phyloP scores from a whole-genome alignment of 2,329 filamentous ascomycete species.

The Cordyceps javanica region DNA sequence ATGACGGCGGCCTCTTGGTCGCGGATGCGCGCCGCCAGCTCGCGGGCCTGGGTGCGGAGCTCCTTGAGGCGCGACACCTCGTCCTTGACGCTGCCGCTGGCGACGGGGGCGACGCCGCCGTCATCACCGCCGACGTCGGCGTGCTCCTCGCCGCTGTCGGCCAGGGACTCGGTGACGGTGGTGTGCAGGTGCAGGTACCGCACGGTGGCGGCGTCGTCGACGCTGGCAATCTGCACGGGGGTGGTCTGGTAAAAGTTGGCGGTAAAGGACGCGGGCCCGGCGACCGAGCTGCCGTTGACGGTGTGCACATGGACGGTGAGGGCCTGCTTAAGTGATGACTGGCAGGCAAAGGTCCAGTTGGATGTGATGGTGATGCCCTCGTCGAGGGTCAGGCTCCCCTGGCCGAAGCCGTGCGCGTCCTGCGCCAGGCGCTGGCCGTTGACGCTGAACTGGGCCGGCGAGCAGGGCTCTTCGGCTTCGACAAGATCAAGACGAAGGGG shows the following conservation, averaged over 20 bases:
- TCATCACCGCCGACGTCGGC: not conserved
- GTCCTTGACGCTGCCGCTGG: slow-evolving; percentile 29
- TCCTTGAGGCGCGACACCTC: slow-evolving; percentile 40
- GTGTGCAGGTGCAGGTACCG: slow-evolving; percentile 18
- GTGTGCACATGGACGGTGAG: slow-evolving; percentile 38
- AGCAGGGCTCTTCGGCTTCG: slow-evolving; percentile 40
- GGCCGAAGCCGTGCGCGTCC: slow-evolving; percentile 33
- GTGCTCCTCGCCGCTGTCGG: slow-evolving; percentile 15
- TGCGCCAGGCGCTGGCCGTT: slow-evolving; percentile 38
- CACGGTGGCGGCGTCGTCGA: slow-evolving; percentile 35
- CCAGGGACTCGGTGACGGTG: slow-evolving; percentile 7
- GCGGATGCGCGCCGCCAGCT: slow-evolving; percentile 36
- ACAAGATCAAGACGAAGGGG: slow-evolving; percentile 39
- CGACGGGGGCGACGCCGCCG: slow-evolving; percentile 7
- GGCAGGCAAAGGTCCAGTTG: slow-evolving; percentile 42
- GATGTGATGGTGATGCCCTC: slow-evolving; percentile 34
- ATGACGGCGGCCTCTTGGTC: slow-evolving; percentile 36
- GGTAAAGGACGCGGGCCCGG: slow-evolving; percentile 33
- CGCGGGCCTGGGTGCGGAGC: slow-evolving; percentile 34
- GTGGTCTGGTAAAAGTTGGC: slow-evolving; percentile 41
- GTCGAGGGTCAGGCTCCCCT: slow-evolving; percentile 34
- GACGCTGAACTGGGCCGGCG: slow-evolving; percentile 39
- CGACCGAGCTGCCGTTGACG: slow-evolving; percentile 34
- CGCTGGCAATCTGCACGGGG: slow-evolving; percentile 35
- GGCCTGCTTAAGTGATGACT: slow-evolving; percentile 36